Evolutionary conservation across 2,329 filamentous ascomycete species (phyloP), one percentile per base, ranked within the genome.

Genomic region (Cryphonectria japonica): DNA sequence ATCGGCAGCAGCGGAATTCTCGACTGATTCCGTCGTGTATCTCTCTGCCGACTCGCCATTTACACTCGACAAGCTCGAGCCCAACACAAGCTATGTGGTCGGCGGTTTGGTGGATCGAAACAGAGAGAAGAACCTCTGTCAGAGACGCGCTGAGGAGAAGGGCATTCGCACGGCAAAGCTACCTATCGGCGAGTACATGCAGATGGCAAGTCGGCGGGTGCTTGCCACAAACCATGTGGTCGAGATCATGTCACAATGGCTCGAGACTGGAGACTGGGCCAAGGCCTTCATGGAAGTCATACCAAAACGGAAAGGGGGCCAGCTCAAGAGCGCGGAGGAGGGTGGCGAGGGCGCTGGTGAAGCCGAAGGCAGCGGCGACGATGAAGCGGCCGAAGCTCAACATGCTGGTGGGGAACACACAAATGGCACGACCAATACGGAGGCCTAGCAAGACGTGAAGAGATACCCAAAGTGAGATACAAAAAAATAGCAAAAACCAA

Each of bases 61-160:
- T 75, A 95, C 92, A 0, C 86, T 99, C 41, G 91, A 92, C 7
- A 88, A 92, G 60, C 87, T 99, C 60, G 94, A 95, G 79, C 93
- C 95, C 0, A 92, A 96, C 81, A 94, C 92, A 72, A 95, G 90
- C 71, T 99, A 99, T 80, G 92, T 99, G 73, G 92, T 99, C 69
- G 96, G 96, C 50, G 96, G 95, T 0, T 85, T 99, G 50, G 96
- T 99, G 37, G 96, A 99, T 83, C 95, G 95, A 82, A 99, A 99
- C 81, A 89, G 96, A 61, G 92, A 99, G 81, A 99, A 99, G 83
- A 94, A 93, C 0, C 86, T 99, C 52, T 99, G 96, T 82, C 94
- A 97, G 85, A 92, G 91, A 76, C 87, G 92, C 22, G 96, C 96
- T 0, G 85, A 88, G 68, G 89, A 91, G 69, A 86, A 86, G 73